Percentiles rank a stretch among this genome's conserved stretches.
These are phyloP conservation scores for Ceratocystis cubensis DNA, from an alignment of 2,329 filamentous ascomycete species.

Conservation along the genomic window DNA sequence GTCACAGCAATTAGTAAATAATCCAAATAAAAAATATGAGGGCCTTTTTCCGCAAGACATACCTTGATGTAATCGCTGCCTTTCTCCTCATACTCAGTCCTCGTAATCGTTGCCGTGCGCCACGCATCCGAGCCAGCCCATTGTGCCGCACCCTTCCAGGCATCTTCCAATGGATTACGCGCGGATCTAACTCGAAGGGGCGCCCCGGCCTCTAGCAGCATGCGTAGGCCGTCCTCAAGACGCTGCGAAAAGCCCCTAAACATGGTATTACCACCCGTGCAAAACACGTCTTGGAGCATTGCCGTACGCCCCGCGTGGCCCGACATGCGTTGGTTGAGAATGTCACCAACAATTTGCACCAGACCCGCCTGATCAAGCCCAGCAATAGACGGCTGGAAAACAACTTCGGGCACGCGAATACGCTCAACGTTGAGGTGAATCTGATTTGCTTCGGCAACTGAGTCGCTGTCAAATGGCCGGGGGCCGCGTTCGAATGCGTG, in stretches of 20 bases:
- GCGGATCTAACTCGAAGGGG: slow-evolving; percentile 61
- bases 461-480: slow-evolving; percentile 69
- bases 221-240: slow-evolving; percentile 57
- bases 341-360: slow-evolving; percentile 81
- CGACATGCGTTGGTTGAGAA: slow-evolving; percentile 69
- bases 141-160: slow-evolving; percentile 81
- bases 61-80: slow-evolving; percentile 88
- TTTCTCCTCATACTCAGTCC: slow-evolving; percentile 81
- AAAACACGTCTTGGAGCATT: slow-evolving; percentile 74
- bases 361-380: slow-evolving; percentile 88
- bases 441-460: slow-evolving; percentile 69
- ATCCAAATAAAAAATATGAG: background rate
- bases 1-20: slow-evolving; percentile 7
- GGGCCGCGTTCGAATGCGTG: slow-evolving; percentile 85
- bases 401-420: slow-evolving; percentile 82
- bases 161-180: slow-evolving; percentile 65
- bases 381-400: slow-evolving; percentile 86
- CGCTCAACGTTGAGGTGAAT: slow-evolving; percentile 94
- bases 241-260: slow-evolving; percentile 81
- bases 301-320: slow-evolving; percentile 46
- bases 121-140: slow-evolving; percentile 58
- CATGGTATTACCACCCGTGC: slow-evolving; percentile 85
- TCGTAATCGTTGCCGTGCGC: slow-evolving; percentile 55
- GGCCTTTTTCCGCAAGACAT: slow-evolving; percentile 24
- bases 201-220: slow-evolving; percentile 56